phyloP scores from a whole-genome alignment of 306 rosid species.

The Coriaria nepalensis region DNA sequence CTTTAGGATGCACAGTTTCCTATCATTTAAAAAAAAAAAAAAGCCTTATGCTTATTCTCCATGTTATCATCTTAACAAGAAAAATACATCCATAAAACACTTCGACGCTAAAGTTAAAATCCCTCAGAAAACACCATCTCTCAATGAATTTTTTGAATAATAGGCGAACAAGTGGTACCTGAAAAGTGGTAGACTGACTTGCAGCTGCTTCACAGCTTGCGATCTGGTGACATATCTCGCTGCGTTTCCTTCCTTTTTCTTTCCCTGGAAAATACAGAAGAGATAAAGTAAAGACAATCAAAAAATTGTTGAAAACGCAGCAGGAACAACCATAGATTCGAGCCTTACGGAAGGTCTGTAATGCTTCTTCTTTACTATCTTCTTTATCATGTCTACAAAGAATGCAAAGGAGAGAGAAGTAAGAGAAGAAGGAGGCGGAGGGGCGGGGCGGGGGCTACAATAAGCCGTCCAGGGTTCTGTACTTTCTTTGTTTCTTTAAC shows the following conservation, averaged over 20 bases:
- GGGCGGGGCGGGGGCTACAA: too few species aligned
- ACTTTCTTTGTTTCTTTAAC: too few species aligned
- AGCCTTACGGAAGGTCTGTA: slow-evolving; percentile 76
- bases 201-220: slow-evolving; percentile 76
- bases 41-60: too few species aligned
- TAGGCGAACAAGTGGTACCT: slow-evolving; percentile 25
- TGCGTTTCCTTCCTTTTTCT: slow-evolving; percentile 95
- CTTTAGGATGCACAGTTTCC: slow-evolving; percentile 84
- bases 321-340: not conserved
- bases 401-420: not conserved
- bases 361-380: slow-evolving; percentile 30
- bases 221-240: slow-evolving; percentile 76
- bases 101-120: too few species aligned
- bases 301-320: not conserved
- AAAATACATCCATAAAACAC: too few species aligned
- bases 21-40: slow-evolving; percentile 14
- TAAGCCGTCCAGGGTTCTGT: too few species aligned
- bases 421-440: too few species aligned
- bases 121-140: too few species aligned
- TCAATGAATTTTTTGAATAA: not conserved
- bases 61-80: too few species aligned
- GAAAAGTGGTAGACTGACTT: slow-evolving; percentile 67
- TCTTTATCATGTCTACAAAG: slow-evolving; percentile 23
- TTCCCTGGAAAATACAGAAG: slow-evolving; percentile 35
- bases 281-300: not conserved